Conservation (phyloP, 345 rosid species). For the Eucalyptus grandis region DNA sequence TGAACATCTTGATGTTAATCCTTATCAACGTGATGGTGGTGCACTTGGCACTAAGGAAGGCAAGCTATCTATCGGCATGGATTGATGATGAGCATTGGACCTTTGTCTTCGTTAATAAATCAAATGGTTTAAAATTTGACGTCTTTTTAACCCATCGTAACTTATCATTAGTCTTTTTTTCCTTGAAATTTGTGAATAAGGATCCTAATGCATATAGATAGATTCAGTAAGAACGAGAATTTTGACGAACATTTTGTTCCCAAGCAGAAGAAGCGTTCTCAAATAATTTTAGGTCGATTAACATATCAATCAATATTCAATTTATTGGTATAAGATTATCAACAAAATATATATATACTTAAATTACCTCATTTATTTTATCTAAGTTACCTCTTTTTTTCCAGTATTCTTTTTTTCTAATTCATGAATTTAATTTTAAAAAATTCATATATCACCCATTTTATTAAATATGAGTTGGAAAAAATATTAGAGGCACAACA, state of each 20-base stretch:
- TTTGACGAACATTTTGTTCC: background rate
- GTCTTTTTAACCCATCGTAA: background rate
- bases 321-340: no score
- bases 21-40: fast-evolving
- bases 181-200: no score
- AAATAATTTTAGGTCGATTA: no score
- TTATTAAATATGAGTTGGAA: background rate
- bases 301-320: background rate
- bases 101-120: background rate
- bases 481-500: no score
- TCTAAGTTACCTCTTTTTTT: background rate
- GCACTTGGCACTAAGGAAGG: background rate
- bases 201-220: background rate
- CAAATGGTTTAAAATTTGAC: background rate
- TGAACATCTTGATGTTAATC: background rate
- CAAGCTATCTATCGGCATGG: fast-evolving
- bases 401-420: background rate
- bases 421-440: no score
- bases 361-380: no score
- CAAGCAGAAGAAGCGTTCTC: fast-evolving
- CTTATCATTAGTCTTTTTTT: background rate
- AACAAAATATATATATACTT: no score
- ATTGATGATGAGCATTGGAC: background rate
- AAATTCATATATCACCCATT: background rate
- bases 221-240: background rate